Evolutionary conservation across 768 basidiomycete genomes (phyloP).

Genomic region (Suillus ampliporus): DNA sequence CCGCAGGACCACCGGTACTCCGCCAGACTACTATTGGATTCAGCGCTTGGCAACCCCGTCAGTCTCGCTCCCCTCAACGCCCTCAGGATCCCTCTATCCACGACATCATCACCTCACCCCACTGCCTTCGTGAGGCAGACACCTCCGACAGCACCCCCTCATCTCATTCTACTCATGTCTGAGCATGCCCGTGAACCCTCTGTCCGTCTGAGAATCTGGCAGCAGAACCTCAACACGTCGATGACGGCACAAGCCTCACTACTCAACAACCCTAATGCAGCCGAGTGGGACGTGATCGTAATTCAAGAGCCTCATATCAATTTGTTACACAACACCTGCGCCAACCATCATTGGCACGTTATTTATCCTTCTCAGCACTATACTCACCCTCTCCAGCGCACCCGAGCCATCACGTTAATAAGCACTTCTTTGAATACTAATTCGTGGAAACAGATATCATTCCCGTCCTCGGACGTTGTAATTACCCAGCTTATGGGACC

Average conservation of each 20-base stretch:
- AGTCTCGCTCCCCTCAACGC: too few relatives aligned
- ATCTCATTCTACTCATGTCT: constrained; percentile 1
- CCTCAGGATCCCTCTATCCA: too few relatives aligned
- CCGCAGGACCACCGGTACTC: too few relatives aligned
- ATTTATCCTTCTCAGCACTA: background rate
- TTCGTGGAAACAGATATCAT: constrained; percentile 27
- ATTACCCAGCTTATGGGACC: constrained; percentile 17
- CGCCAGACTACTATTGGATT: too few relatives aligned
- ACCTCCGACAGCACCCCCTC: background rate
- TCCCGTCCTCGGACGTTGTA: constrained; percentile 26
- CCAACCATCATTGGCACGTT: background rate
- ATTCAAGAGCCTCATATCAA: constrained; percentile 13
- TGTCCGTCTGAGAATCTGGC: constrained; percentile 23
- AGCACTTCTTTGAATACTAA: constrained; percentile 22
- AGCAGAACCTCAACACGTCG: constrained; percentile 37
- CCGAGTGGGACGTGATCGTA: background rate
- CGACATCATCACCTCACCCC: too few relatives aligned
- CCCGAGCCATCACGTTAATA: constrained; percentile 25
- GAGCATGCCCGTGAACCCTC: too few relatives aligned
- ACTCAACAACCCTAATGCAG: constrained; percentile 5
- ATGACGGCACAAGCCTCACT: constrained; percentile 20
- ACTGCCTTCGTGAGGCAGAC: background rate
- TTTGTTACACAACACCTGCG: background rate
- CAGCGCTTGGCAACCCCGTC: too few relatives aligned
- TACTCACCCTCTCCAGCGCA: background rate